These are phyloP conservation scores for Paralagenidium karlingii DNA, from an alignment of 352 stramenopile species.

Conservation along the genomic window DNA sequence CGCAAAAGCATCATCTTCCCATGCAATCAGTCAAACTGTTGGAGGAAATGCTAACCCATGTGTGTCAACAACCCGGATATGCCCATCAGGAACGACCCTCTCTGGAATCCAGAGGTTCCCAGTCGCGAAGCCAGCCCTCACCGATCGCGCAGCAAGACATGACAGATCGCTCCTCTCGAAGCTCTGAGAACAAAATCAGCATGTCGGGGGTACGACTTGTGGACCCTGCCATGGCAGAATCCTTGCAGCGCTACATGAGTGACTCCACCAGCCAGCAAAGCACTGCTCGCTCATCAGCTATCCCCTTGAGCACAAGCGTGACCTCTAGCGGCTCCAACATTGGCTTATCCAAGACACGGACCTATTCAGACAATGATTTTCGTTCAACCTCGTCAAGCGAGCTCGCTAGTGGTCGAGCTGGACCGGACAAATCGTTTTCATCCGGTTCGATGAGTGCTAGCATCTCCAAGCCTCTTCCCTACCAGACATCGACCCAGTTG, in stretches of 20 bases:
- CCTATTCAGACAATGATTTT: slow-evolving; percentile 59
- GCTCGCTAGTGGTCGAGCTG: too few species aligned
- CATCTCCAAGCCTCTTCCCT: slow-evolving; percentile 14
- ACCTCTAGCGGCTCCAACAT: not conserved
- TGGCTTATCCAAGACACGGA: slow-evolving; percentile 34
- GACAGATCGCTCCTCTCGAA: not conserved
- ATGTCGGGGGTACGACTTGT: slow-evolving; percentile 4
- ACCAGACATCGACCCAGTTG: slow-evolving; percentile 22
- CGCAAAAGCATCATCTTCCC: slow-evolving; percentile 37
- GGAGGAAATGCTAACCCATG: slow-evolving; percentile 82
- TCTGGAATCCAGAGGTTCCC: too few species aligned
- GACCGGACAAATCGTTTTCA: too few species aligned
- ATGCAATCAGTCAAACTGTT: slow-evolving; percentile 55
- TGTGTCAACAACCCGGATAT: slow-evolving; percentile 54
- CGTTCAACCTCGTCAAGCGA: too few species aligned
- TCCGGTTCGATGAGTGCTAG: not conserved
- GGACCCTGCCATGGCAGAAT: slow-evolving; percentile 1
- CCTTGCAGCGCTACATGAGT: not conserved
- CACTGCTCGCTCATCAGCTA: too few species aligned
- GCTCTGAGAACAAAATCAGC: not conserved
- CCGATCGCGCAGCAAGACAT: not conserved
- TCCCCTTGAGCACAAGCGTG: too few species aligned
- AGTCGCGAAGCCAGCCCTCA: too few species aligned
- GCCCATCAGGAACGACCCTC: too few species aligned
- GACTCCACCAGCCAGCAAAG: not conserved